Evolutionary conservation across 768 basidiomycete species (phyloP).

Genomic region (Boletus rex-veris): DNA sequence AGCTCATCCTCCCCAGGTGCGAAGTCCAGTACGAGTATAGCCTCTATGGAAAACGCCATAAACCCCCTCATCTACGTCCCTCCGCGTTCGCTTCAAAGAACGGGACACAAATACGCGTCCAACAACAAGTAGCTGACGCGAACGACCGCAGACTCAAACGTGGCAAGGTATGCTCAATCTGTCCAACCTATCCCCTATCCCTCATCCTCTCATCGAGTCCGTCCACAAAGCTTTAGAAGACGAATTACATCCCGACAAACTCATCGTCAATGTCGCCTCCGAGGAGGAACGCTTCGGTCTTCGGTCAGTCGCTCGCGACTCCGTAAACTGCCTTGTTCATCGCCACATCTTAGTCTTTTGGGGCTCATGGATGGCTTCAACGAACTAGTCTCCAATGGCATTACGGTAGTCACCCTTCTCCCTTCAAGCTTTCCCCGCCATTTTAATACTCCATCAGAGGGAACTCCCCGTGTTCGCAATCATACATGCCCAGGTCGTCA

Average conservation of each 20-base stretch:
- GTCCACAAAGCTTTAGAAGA: constrained; percentile 77
- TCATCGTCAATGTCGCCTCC: constrained; percentile 47
- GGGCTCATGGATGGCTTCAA: constrained; percentile 69
- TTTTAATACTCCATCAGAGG: constrained; percentile 41
- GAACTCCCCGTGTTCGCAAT: constrained; percentile 85
- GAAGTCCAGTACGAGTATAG: constrained; percentile 79
- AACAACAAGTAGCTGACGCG: constrained; percentile 44
- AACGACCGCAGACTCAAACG: constrained; percentile 54
- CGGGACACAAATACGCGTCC: constrained; percentile 60
- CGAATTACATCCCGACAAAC: constrained; percentile 59
- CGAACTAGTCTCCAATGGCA: constrained; percentile 44
- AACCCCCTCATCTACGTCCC: constrained; percentile 50
- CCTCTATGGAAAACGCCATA: constrained; percentile 53
- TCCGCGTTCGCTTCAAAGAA: constrained; percentile 49
- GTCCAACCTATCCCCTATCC: not conserved
- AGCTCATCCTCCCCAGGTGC: constrained; percentile 51
- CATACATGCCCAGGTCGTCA: constrained; percentile 57
- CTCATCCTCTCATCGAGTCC: constrained; percentile 36
- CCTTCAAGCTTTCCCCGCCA: not conserved
- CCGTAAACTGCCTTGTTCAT: not conserved
- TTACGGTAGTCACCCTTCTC: constrained; percentile 43
- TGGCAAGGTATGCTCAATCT: constrained; percentile 47
- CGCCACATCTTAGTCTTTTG: constrained; percentile 48
- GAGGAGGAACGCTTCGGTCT: constrained; percentile 78
- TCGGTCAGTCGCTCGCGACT: constrained; percentile 41